Base-by-base conservation (phyloP, 371 early-diverging fungal genomes). In the Dinochytrium kinnereticum region DNA sequence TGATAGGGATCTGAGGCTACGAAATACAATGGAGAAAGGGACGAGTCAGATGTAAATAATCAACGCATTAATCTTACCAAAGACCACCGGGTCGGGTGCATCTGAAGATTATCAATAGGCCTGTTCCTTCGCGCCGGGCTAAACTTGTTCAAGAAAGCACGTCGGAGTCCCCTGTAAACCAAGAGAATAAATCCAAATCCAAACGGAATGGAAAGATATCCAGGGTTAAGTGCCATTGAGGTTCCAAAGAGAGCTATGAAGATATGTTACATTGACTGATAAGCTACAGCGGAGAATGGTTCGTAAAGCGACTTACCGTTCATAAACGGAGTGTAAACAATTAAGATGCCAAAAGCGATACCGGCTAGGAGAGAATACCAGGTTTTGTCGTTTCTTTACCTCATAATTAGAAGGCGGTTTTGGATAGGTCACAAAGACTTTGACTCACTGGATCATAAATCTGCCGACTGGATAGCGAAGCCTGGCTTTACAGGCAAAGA, bases 401-500 rank as follows among this genome's bases (percentile, higher is more conserved):
- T n/a, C n/a, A n/a, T n/a, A n/a, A n/a, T n/a, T n/a, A n/a, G n/a
- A n/a, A n/a, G n/a, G n/a, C n/a, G n/a, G n/a, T n/a, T n/a, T n/a
- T n/a, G n/a, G n/a, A n/a, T n/a, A n/a, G n/a, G n/a, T n/a, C n/a
- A n/a, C n/a, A n/a, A n/a, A n/a, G n/a, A n/a, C n/a, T n/a, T n/a
- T n/a, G n/a, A n/a, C n/a, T n/a, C n/a, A n/a, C 66, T 66, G 38
- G 44, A 66, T 10, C 91, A 95, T 92, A 81, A 90, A 91, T 64
- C 75, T 78, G 28, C 95, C 94, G 73, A 91, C 91, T 38, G 96
- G 95, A 64, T 91, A 78, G 1, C 88, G 82, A 72, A 90, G 86
- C 19, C 90, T 81, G 36, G 91, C 88, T 86, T 98, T 98, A 85
- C 95, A 94, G 38, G 92, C 90, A 79, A 97, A 95, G 85, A 95